Evolutionary conservation across 2,329 filamentous ascomycete species (phyloP), one percentile per base, ranked within the genome.

Genomic region (Penicillium sp.): DNA sequence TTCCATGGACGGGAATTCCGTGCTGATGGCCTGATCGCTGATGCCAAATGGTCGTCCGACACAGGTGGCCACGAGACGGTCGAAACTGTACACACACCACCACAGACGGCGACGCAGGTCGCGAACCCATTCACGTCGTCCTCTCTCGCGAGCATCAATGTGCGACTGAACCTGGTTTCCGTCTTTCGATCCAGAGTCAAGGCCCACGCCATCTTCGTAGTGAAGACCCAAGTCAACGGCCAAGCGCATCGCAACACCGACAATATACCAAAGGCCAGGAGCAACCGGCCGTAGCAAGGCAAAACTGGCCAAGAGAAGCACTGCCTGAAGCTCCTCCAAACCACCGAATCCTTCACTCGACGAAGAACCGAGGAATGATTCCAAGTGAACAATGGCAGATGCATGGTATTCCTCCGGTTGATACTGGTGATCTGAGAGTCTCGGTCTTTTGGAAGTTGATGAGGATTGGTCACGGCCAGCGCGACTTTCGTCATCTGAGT

Each of bases 21-120:
- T 96, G 12, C 92, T 97, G 62, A 97, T 89, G 55, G 95, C 89
- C 66, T 95, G 88, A 72, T 97, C 93, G n/a, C 87, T 91, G 55
- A 97, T 89, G 27, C 92, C 91, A 63, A 96, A 95, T 6, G 92
- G 93, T 47, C 92, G 80, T 32, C 92, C 92, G 24, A 97, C 92
- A 60, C 91, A 96, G 20, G 89, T 91, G 63, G 89, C 93, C 44
- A 97, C 92, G 4, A 97, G 82, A n/a, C 92, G 82, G 70, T 97
- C 92, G 47, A 97, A 83, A 4, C 89, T 92, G 71, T 97, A 97
- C 1, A 91, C 91, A 72, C 90, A 95, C 92, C 93, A 97, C 90
- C 91, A 97, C 12, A 97, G 76, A 28, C 92, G 81, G 49, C 92
- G 81, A 44, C 90, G 83, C 55, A 95, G 79, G 67, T 97, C 93